Conservation (phyloP, 1,284 basidiomycete genomes). For the Ustilago bromivora region DNA sequence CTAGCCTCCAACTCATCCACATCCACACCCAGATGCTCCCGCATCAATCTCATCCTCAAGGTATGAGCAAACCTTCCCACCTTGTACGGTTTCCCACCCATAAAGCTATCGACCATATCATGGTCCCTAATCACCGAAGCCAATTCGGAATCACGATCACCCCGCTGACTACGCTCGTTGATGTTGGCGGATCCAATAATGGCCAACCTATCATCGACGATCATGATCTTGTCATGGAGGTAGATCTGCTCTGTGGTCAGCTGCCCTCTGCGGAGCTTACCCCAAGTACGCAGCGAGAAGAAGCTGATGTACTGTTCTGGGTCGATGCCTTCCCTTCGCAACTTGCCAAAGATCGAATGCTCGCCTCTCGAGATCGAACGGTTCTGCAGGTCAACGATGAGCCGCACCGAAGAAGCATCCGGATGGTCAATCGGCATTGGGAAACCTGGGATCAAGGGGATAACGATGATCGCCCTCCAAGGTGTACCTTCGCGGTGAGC, state of each 20-base stretch:
- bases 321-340: conserved; percentile 84
- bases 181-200: conserved; percentile 99
- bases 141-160: conserved; percentile 95
- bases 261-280: conserved; percentile 84
- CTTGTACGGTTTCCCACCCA: conserved; percentile 94
- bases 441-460: conserved; percentile 93
- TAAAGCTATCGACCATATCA: conserved; percentile 89
- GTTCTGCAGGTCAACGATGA: conserved; percentile 72
- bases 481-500: conserved; percentile 84
- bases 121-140: conserved; percentile 93
- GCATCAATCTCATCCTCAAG: conserved; percentile 91
- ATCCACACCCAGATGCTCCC: conserved; percentile 94
- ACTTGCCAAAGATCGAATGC: conserved; percentile 88
- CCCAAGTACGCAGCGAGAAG: conserved; percentile 94
- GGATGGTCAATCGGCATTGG: conserved; percentile 91
- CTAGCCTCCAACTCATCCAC: conserved; percentile 82
- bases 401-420: conserved; percentile 86
- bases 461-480: conserved; percentile 93
- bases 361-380: conserved; percentile 90
- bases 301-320: conserved; percentile 93
- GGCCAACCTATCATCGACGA: conserved; percentile 95
- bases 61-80: conserved; percentile 97
- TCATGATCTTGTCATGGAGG: conserved; percentile 76
- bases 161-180: conserved; percentile 94
- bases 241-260: conserved; percentile 85